A percentile compares a stretch with the other conserved stretches of the same genome.
Conservation (phyloP, 345 rosid species). For the Brassica rapa region DNA sequence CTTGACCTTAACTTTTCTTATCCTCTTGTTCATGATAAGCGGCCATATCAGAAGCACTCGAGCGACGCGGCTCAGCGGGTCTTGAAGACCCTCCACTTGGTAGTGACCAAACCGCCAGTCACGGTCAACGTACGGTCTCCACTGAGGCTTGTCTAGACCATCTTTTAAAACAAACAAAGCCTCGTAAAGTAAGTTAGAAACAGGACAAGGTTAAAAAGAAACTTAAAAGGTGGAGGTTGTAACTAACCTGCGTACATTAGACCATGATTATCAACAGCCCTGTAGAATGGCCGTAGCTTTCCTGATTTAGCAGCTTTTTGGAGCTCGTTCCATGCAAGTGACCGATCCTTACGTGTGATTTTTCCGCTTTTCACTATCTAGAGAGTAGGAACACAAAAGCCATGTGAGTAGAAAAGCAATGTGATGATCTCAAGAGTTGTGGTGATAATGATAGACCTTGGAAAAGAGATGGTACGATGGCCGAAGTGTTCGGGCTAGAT, state of each 20-base stretch:
- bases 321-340: conserved; percentile 71
- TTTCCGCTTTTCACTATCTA: conserved; percentile 77
- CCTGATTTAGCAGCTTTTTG: conserved; percentile 62
- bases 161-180: conserved; percentile 44
- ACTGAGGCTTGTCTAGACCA: conserved; percentile 77
- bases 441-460: conserved; percentile 47
- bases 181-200: conserved; percentile 1
- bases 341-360: conserved; percentile 64
- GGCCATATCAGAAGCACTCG: conserved; percentile 50
- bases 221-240: conserved; percentile 5
- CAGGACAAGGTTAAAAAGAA: not conserved
- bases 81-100: conserved; percentile 94
- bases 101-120: conserved; percentile 99
- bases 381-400: conserved; percentile 8
- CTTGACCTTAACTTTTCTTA: conserved; percentile 43
- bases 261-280: conserved; percentile 65
- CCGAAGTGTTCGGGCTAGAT: conserved; percentile 68
- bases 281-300: conserved; percentile 70
- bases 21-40: conserved; percentile 49
- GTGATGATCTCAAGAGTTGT: conserved; percentile 14
- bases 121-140: conserved; percentile 55
- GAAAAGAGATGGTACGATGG: conserved; percentile 85
- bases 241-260: conserved; percentile 95
- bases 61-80: conserved; percentile 68
- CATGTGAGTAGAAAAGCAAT: conserved; percentile 24